Conservation (phyloP, 768 basidiomycete genomes). For the Mycena leptocephala region DNA sequence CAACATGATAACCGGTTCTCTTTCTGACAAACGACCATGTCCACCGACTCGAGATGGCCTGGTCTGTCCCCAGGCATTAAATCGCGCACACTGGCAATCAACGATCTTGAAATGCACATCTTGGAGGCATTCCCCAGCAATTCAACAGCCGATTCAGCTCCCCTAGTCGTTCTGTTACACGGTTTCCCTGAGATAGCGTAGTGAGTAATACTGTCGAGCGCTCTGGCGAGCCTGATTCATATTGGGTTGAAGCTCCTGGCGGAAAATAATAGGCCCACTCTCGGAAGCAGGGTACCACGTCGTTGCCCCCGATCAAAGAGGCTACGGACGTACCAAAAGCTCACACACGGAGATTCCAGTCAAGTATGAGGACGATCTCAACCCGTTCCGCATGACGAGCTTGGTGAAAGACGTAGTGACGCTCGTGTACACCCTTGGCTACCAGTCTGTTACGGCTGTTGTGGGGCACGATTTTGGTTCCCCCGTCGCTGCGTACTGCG, state of each 20-base stretch:
- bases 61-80: constrained; percentile 11
- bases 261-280: constrained; percentile 70
- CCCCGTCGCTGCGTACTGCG: constrained; percentile 65
- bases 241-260: constrained; percentile 61
- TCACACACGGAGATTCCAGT: constrained; percentile 24
- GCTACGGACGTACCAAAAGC: constrained; percentile 63
- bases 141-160: constrained; percentile 40
- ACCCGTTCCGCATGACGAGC: constrained; percentile 67
- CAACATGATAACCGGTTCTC: too few relatives aligned
- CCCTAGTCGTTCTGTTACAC: constrained; percentile 72
- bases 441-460: constrained; percentile 62
- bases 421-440: constrained; percentile 68
- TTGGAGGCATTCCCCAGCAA: constrained; percentile 61
- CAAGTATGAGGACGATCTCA: constrained; percentile 65
- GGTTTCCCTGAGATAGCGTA: constrained; percentile 80
- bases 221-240: neutral
- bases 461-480: constrained; percentile 79
- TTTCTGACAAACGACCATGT: constrained; percentile 13
- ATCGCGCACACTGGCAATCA: constrained; percentile 60
- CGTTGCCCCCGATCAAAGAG: constrained; percentile 76
- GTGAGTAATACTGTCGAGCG: constrained; percentile 15
- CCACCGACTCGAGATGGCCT: constrained; percentile 11
- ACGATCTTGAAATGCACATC: constrained; percentile 67
- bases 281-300: constrained; percentile 69
- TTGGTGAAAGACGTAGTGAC: constrained; percentile 67